A percentile compares a stretch with the other conserved stretches of the same genome.
phyloP scores from a whole-genome alignment of 139 green algal species.

The Picochlorum sp. region DNA sequence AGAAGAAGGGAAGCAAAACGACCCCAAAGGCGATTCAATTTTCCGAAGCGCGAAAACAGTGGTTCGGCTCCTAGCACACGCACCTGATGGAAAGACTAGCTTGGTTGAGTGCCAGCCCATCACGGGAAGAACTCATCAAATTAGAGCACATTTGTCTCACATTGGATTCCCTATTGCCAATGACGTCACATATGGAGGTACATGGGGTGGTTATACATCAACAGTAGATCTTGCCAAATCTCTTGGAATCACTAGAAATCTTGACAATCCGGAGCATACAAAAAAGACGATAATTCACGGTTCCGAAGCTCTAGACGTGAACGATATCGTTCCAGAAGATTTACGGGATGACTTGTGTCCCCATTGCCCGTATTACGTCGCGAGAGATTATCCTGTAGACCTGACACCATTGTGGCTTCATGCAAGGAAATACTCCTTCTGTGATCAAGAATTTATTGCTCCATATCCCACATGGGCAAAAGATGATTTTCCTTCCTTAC shows the following conservation, averaged over 20 bases:
- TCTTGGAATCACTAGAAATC: too few relatives aligned
- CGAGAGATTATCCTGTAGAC: slow-evolving; percentile 31
- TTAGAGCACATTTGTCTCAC: slow-evolving; percentile 57
- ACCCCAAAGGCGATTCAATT: neutral
- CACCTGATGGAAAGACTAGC: slow-evolving; percentile 48
- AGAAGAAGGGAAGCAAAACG: neutral
- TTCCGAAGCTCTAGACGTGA: too few relatives aligned
- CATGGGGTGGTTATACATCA: slow-evolving; percentile 5
- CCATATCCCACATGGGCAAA: slow-evolving; percentile 53
- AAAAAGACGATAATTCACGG: too few relatives aligned
- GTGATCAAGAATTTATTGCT: slow-evolving; percentile 44
- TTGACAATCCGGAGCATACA: too few relatives aligned
- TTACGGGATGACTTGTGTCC: slow-evolving; percentile 15
- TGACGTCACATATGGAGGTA: slow-evolving; percentile 57
- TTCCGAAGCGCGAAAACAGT: slow-evolving; percentile 27
- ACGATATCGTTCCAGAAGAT: neutral
- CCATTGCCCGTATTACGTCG: slow-evolving; percentile 34
- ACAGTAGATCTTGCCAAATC: neutral
- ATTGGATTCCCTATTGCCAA: slow-evolving; percentile 70
- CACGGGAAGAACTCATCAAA: slow-evolving; percentile 68
- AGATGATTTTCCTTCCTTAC: slow-evolving; percentile 4
- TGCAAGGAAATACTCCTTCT: slow-evolving; percentile 38
- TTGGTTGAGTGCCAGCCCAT: slow-evolving; percentile 52
- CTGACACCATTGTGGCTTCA: slow-evolving; percentile 61
- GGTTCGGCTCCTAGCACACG: slow-evolving; percentile 39